Base-by-base conservation (phyloP, 2,329 filamentous ascomycete genomes). In the Colletotrichum paranaense region DNA sequence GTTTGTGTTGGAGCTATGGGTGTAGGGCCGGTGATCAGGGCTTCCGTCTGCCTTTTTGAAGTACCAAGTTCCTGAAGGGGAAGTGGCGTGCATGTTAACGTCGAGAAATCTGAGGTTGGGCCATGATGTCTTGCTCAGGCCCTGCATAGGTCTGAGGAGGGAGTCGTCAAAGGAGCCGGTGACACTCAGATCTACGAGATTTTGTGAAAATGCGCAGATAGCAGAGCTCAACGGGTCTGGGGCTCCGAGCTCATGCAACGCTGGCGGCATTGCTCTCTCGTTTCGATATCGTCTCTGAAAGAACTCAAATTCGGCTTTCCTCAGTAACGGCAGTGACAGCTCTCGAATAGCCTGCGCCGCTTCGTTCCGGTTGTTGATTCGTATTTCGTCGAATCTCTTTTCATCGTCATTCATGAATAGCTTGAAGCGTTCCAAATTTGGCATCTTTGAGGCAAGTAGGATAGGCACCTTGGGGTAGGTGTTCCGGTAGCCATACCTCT, bases 351-450 rank as follows among this genome's bases (percentile, higher is more conserved):
- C 42, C 22, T 63, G 26, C 8, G 60, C 60, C 14, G 28, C 42
- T 35, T 63, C 60, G 1, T 35, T 53, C 2, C 60, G 42, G 6
- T 63, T 46, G 19, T 26, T 28, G 7, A 53, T 30, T 12, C 60
- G 42, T 3, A 63, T 52, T 2, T 63, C 42, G 11, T 28, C 19
- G 16, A 63, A 63, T 19, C 60, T 28, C 6, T 63, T 63, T n/a
- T 63, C 60, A 12, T 53, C 60, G 3, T 63, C 60, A 19, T 63
- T 42, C 42, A 63, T 63, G 11, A 28, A 52, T n/a, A 63, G 42
- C 24, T 53, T 53, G 6, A 63, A 9, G 8, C 26, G 52, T 30
- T 53, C 28, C 19, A 63, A 42, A 30, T 24, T 63, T 3, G 60
- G 60, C 42, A 63, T 63, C 60, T 63, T 63, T 42, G 60, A 63